Evolutionary conservation across 495 filamentous ascomycete genomes (phyloP).

Genomic region (Aspergillus panamensis): DNA sequence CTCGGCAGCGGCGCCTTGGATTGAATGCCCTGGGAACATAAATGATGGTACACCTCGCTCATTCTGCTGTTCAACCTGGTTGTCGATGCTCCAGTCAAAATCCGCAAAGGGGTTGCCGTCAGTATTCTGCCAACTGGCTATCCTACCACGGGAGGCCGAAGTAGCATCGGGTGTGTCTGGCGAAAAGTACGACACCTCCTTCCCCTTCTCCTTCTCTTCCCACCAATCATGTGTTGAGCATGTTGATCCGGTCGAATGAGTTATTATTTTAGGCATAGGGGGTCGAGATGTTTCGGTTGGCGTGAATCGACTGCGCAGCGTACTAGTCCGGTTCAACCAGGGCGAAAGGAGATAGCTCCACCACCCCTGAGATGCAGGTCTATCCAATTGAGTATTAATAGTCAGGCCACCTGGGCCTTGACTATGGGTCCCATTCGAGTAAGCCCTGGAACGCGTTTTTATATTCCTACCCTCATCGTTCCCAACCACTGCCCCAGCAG

Average conservation of each 20-base stretch:
- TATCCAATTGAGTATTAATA: conserved; percentile 46
- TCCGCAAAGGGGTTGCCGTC: conserved; percentile 23
- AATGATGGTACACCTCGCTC: conserved; percentile 19
- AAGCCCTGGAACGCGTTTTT: conserved; percentile 15
- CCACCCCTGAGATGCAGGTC: conserved; percentile 71
- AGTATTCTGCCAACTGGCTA: conserved; percentile 21
- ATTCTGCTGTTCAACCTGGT: conserved; percentile 2
- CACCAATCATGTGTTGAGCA: conserved; percentile 33
- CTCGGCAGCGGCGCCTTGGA: conserved; percentile 47
- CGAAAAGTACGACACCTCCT: conserved; percentile 41
- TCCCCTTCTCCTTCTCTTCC: conserved; percentile 37
- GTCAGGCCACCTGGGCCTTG: conserved; percentile 27
- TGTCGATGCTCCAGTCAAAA: conserved; percentile 13
- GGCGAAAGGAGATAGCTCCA: conserved; percentile 85
- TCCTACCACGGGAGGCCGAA: conserved; percentile 5
- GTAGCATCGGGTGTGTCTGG: conserved; percentile 34
- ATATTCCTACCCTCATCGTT: conserved; percentile 43
- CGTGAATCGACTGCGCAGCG: conserved; percentile 29
- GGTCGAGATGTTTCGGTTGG: conserved; percentile 30
- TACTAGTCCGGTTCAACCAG: conserved; percentile 51
- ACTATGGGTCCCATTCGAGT: conserved; percentile 21
- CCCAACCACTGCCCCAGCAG: conserved; percentile 55
- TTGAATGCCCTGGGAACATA: conserved; percentile 29
- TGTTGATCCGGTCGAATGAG: conserved; percentile 27
- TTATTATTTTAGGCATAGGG: conserved; percentile 29